Base-by-base conservation (phyloP, 192 early-diverging fungal genomes). In the Mortierella antarctica region DNA sequence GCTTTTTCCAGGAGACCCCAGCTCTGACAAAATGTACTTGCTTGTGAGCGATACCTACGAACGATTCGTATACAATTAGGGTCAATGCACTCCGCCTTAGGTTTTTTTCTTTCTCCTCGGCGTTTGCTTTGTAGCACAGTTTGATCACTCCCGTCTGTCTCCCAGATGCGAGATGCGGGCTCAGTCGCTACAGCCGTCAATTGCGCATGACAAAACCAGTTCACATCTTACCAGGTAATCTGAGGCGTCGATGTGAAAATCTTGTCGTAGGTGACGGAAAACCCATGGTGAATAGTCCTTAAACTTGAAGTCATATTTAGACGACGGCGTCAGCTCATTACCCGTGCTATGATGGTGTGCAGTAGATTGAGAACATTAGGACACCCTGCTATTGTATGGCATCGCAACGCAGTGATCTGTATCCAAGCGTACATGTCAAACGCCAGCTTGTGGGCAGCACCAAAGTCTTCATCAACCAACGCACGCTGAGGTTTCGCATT, bases 251-350 rank as follows among this genome's bases (percentile, higher is more conserved):
- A 99, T 92, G 41, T 92, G 86, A 83, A 97, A 98, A 8, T 87
- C 88, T 58, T 96, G 93, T 47, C 98, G 87, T 62, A 99, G 89
- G 70, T 89, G 83, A 40, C 96, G 92, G 80, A 99, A 99, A 7
- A 97, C 95, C 96, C 96, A 97, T 5, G 97, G 98, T 14, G 96
- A 94, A 73, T 98, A 98, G 83, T 99, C 98, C 78, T 99, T 99
- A 83, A 99, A 99, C 86, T 99, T 99, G 82, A 98, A 99, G 74
- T 99, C 96, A 85, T 99, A 99, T 60, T 92, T 90, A 14, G 95
- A 93, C 12, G 92, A 93, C 12, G 98, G 95, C 20, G 95, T 96
- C 82, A 98, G 79, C 82, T 99, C 97, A 76, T 97, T 96, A 15
- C 96, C 96, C 46, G 92, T 93, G 50, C 91, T 92, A 78, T 57